These are phyloP conservation scores for Gaertneriomyces semiglobifer DNA, from an alignment of 192 early-diverging fungal genomes.

Conservation along the genomic window DNA sequence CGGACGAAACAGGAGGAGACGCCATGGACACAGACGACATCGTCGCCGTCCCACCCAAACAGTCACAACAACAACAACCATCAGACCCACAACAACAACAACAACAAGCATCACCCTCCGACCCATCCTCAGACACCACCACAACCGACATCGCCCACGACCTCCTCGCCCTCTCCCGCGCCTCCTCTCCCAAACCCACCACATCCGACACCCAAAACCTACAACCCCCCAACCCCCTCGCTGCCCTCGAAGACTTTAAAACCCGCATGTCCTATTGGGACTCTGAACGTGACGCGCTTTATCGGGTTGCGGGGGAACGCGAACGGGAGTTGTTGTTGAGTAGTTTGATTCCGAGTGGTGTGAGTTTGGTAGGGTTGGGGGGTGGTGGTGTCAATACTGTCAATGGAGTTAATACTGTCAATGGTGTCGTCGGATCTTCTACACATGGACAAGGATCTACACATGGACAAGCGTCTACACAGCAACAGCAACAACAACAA, in stretches of 20 bases:
- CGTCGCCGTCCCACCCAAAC: not conserved
- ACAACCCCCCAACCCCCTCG: not conserved
- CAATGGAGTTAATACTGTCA: not conserved
- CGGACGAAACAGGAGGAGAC: not conserved
- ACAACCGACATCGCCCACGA: slow-evolving; percentile 30
- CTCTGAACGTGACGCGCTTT: slow-evolving; percentile 29
- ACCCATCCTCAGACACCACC: not conserved
- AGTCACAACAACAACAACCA: not conserved
- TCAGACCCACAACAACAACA: not conserved
- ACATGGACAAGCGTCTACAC: not conserved
- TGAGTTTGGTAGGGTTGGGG: slow-evolving; percentile 10
- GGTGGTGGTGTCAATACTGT: not conserved
- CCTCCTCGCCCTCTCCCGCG: slow-evolving; percentile 29
- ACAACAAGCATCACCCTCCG: not conserved
- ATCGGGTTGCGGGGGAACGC: slow-evolving; percentile 24
- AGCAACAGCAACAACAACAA: not conserved
- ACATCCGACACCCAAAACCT: not conserved
- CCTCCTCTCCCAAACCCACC: slow-evolving; percentile 1
- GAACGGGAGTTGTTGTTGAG: slow-evolving; percentile 24
- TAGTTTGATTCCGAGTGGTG: not conserved
- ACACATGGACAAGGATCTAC: not conserved
- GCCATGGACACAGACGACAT: not conserved
- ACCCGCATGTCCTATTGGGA: slow-evolving; percentile 33
- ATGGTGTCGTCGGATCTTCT: not conserved
- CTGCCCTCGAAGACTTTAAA: slow-evolving; percentile 23